Evolutionary conservation across 176 grass and related monocot genomes (phyloP), one percentile per base, ranked within the genome.

Genomic region (Eleusine indica): DNA sequence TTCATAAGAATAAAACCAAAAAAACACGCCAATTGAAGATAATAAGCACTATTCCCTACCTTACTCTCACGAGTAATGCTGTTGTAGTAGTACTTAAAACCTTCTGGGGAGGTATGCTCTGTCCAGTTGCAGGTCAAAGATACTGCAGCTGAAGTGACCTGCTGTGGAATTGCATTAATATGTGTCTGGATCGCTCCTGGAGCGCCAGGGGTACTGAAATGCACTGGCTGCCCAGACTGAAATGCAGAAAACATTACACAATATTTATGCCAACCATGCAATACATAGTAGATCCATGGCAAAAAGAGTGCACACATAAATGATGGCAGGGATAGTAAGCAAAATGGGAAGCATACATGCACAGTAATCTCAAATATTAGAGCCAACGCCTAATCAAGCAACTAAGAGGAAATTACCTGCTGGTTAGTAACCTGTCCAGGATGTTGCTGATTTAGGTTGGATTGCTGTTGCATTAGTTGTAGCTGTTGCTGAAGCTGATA

Each of bases 1-100:
- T 51, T 38, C 71, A 16, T 68, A 49, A 68, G 68, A 74, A 73
- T 73, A 1, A 48, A 49, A 42, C 21, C 21, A 39, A 42, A 17
- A 71, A 58, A 82, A 58, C 16, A 60, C 30, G 25, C 41, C 7
- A 32, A 46, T 40, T 65, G 9, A 15, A 80, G 32, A 73, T 41
- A 32, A 57, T 80, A 37, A 70, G 70, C 56, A 84, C 58, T 37
- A 68, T 60, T 78, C 74, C 81, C 93, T 65, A 99, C 97, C 88
- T 96, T 99, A 85, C 97, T 99, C 77, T 99, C 97, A 68, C 85
- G 88, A 83, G 88, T 94, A 48, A 91, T 81, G 68, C 77, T 89
- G 75, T 99, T 99, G 84, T 96, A 99, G 86, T 99, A 99, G 71
- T 99, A 99, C 78, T 99, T 99, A 70, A 94, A 96, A 71, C 97